Percentiles rank a stretch among this genome's conserved stretches.
Conservation (phyloP, 2,329 filamentous ascomycete genomes). For the Tolypocladium ovalisporum region DNA sequence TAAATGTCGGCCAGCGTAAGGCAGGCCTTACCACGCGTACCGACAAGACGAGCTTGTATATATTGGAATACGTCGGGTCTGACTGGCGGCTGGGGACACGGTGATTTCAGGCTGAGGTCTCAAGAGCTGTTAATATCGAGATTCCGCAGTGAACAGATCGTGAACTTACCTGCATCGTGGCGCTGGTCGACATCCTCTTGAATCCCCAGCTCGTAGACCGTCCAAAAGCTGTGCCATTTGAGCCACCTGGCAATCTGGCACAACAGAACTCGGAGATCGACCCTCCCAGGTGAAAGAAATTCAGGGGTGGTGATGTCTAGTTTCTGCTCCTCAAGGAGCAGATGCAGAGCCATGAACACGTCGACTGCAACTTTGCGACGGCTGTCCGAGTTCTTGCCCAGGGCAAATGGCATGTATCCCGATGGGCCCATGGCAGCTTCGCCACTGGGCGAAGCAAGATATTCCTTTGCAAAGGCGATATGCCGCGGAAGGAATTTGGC, state of each 20-base stretch:
- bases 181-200: slow-evolving; percentile 32
- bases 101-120: slow-evolving; percentile 21
- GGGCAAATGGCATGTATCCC: slow-evolving; percentile 57
- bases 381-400: slow-evolving; percentile 39
- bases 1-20: slow-evolving; percentile 35
- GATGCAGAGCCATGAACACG: slow-evolving; percentile 66
- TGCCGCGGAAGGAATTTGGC: slow-evolving; percentile 38
- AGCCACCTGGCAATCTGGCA: slow-evolving; percentile 78
- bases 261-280: slow-evolving; percentile 58
- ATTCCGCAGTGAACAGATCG: background rate
- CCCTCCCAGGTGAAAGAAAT: slow-evolving; percentile 29
- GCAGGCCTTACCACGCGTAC: slow-evolving; percentile 23
- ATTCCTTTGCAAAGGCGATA: slow-evolving; percentile 52
- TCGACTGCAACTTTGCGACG: slow-evolving; percentile 53
- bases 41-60: slow-evolving; percentile 37
- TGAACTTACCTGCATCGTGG: slow-evolving; percentile 27
- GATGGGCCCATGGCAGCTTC: slow-evolving; percentile 36
- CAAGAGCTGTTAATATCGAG: background rate
- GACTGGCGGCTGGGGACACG: slow-evolving; percentile 20
- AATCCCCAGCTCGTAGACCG: slow-evolving; percentile 40
- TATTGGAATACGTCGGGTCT: slow-evolving; percentile 39
- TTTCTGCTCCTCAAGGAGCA: slow-evolving; percentile 84
- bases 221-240: slow-evolving; percentile 47
- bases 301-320: slow-evolving; percentile 50
- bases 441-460: slow-evolving; percentile 49